Conservation (phyloP, 331 rosid species). For the Cucumis variabilis region DNA sequence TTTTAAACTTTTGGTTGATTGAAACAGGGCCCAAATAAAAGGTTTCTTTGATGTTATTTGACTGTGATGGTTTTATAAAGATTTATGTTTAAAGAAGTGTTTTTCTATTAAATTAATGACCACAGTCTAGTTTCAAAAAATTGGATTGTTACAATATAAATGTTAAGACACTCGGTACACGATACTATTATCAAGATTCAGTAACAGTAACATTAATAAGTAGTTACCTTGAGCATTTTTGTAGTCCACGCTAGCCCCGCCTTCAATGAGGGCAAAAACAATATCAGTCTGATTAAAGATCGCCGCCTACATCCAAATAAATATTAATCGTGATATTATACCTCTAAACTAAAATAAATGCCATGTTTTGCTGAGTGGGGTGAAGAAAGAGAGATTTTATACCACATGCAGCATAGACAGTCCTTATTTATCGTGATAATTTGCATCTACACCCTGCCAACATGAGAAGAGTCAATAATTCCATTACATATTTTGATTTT, state of each 20-base stretch:
- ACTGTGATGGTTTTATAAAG: no score
- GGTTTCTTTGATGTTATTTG: no score
- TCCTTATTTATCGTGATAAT: conserved; percentile 94
- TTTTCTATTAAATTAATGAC: no score
- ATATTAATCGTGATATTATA: conserved; percentile 34
- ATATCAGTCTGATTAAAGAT: conserved; percentile 96
- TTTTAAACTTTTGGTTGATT: no score
- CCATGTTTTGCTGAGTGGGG: not conserved
- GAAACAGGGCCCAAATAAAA: no score
- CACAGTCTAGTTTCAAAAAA: no score
- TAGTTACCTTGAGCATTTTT: conserved; percentile 93
- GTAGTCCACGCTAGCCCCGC: conserved; percentile 81
- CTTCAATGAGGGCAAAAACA: conserved; percentile 87
- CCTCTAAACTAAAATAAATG: not conserved
- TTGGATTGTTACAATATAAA: no score
- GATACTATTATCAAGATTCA: conserved; percentile 8
- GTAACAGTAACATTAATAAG: conserved; percentile 31
- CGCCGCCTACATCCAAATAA: conserved; percentile 72
- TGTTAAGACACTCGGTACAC: not conserved
- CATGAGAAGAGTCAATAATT: conserved; percentile 39
- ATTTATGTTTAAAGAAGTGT: no score
- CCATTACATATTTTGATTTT: conserved; percentile 23
- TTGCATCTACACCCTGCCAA: conserved; percentile 94
- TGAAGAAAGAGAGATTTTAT: conserved; percentile 38
- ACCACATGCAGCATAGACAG: conserved; percentile 91